phyloP scores from a whole-genome alignment of 2,329 filamentous ascomycete genomes.

The Drechslerella coelobrocha region DNA sequence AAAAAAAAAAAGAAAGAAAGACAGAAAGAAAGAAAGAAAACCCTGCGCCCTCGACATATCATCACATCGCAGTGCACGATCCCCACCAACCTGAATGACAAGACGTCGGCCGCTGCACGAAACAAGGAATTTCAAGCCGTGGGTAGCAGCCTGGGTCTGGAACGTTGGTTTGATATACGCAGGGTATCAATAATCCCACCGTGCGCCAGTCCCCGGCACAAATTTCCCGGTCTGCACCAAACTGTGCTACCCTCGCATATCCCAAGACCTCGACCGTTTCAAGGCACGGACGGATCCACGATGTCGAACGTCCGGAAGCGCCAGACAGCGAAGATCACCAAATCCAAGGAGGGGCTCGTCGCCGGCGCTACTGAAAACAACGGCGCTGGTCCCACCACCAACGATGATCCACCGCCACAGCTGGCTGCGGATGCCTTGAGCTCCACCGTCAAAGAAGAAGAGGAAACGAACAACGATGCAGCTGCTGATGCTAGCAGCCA shows the following conservation, averaged over 20 bases:
- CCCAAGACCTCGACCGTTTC: conserved; percentile 19
- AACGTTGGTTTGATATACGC: background rate
- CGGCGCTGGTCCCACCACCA: conserved; percentile 11
- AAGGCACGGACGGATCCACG: conserved; percentile 8
- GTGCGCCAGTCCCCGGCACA: background rate
- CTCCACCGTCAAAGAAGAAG: conserved; percentile 10
- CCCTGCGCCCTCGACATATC: too few species aligned
- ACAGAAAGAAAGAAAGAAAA: conserved; percentile 13
- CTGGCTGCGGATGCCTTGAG: conserved; percentile 1
- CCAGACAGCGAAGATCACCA: conserved; percentile 45
- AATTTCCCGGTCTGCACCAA: background rate
- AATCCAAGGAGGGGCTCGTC: conserved; percentile 36
- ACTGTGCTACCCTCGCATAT: background rate
- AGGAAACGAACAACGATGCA: conserved; percentile 24
- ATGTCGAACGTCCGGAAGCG: conserved; percentile 49
- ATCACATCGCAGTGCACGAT: too few species aligned
- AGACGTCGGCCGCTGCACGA: too few species aligned
- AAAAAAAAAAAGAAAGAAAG: conserved; percentile 10
- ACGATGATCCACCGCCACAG: conserved; percentile 23
- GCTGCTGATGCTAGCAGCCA: conserved; percentile 38
- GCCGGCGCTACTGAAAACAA: conserved; percentile 35
- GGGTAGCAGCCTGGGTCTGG: too few species aligned
- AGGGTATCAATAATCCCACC: background rate
- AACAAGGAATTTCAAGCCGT: too few species aligned
- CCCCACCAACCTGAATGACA: too few species aligned